A percentile compares a stretch with the other conserved stretches of the same genome.
phyloP scores from a whole-genome alignment of 2,329 filamentous ascomycete genomes.

The Hymenoscyphus linearis region DNA sequence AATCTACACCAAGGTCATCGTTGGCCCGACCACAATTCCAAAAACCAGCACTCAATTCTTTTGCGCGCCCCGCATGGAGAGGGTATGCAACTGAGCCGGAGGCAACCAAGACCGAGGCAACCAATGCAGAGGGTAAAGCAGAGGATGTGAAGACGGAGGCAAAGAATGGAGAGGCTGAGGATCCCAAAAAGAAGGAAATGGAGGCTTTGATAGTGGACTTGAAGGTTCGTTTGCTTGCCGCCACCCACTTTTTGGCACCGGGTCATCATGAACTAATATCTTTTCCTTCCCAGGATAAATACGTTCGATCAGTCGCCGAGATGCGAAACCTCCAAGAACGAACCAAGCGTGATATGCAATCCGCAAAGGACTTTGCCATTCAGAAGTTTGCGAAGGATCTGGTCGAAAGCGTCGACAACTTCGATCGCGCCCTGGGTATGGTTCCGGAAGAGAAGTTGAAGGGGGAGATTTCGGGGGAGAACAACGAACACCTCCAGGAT shows the following conservation, averaged over 20 bases:
- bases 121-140: slow-evolving; percentile 18
- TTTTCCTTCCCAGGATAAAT: slow-evolving; percentile 67
- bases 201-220: slow-evolving; percentile 74
- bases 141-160: slow-evolving; percentile 28
- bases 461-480: slow-evolving; percentile 40
- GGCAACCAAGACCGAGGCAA: slow-evolving; percentile 38
- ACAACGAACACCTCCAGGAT: slow-evolving; percentile 58
- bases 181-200: slow-evolving; percentile 63
- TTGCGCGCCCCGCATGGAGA: slow-evolving; percentile 19
- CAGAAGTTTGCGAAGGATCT: slow-evolving; percentile 92
- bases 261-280: slow-evolving; percentile 2
- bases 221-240: slow-evolving; percentile 57
- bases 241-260: slow-evolving; percentile 3
- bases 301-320: slow-evolving; percentile 88
- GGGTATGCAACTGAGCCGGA: slow-evolving; percentile 39
- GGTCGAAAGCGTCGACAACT: slow-evolving; percentile 92
- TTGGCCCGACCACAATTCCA: slow-evolving; percentile 35
- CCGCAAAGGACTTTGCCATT: slow-evolving; percentile 87
- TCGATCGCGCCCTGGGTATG: slow-evolving; percentile 82
- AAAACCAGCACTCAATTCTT: slow-evolving; percentile 32
- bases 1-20: slow-evolving; percentile 20
- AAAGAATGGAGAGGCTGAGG: slow-evolving; percentile 34
- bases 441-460: slow-evolving; percentile 71
- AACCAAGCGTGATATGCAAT: slow-evolving; percentile 82
- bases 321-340: slow-evolving; percentile 98